phyloP scores from a whole-genome alignment of 1,139 yeast species.

The Pichia sp. region DNA sequence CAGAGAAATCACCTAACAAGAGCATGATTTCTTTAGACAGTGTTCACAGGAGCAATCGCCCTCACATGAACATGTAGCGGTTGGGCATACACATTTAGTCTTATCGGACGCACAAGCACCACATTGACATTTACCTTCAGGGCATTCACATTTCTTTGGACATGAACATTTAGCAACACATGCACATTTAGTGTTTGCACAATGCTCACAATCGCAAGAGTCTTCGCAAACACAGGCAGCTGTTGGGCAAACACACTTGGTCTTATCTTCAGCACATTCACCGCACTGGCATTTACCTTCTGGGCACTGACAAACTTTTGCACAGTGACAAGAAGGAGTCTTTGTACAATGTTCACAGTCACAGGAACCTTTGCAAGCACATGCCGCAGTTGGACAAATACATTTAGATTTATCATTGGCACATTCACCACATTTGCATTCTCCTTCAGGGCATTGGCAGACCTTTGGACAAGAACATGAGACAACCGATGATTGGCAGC shows the following conservation, averaged over 20 bases:
- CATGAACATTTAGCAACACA: constrained; percentile 3
- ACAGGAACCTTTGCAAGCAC: constrained; percentile 5
- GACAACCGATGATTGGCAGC: constrained; percentile 1
- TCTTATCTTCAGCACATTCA: constrained; percentile 5
- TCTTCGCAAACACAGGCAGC: constrained; percentile 9
- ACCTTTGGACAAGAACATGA: constrained; percentile 14
- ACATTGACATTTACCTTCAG: constrained; percentile 7
- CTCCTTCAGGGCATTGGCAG: constrained; percentile 14
- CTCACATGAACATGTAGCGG: constrained; percentile 9
- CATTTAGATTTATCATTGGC: constrained; percentile 4
- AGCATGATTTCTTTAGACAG: constrained; percentile 1
- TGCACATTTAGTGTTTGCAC: constrained; percentile 10
- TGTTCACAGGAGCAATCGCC: constrained; percentile 10
- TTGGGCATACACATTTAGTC: constrained; percentile 8
- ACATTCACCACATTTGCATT: constrained; percentile 14
- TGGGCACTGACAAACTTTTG: constrained; percentile 13
- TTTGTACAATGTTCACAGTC: neutral
- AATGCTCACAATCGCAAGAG: constrained; percentile 8
- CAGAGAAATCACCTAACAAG: neutral
- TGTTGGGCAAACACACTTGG: constrained; percentile 9
- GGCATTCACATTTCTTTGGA: constrained; percentile 6
- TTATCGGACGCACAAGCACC: constrained; percentile 8
- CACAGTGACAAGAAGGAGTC: constrained; percentile 9
- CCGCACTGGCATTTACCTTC: constrained; percentile 8
- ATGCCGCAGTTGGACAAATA: constrained; percentile 9